Conservation (phyloP, 345 rosid genomes). For the Salix dunnii region DNA sequence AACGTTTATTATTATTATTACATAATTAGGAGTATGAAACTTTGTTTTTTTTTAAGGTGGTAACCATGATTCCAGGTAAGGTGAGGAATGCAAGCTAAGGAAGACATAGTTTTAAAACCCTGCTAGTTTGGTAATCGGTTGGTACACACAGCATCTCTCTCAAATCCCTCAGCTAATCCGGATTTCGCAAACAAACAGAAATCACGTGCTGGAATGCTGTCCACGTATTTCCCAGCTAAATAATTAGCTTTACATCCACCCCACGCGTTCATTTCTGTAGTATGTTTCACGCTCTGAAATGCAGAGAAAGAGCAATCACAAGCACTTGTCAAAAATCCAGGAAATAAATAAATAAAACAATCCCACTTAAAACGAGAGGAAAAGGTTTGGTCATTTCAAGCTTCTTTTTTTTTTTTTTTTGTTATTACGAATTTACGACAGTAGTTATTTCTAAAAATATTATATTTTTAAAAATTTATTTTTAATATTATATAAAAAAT, state of each 20-base stretch:
- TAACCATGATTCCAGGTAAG: neutral
- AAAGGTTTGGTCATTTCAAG: too few species aligned
- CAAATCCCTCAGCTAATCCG: neutral
- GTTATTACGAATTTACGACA: too few species aligned
- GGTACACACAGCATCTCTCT: neutral
- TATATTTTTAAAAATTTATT: too few species aligned
- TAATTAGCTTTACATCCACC: neutral
- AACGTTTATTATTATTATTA: too few species aligned
- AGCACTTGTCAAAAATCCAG: too few species aligned
- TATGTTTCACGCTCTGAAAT: neutral
- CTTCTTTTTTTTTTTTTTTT: too few species aligned
- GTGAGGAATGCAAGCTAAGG: neutral
- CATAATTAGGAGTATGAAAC: neutral
- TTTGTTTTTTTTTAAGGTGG: too few species aligned
- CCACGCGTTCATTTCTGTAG: neutral
- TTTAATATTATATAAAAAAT: too few species aligned
- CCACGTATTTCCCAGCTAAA: constrained; percentile 12
- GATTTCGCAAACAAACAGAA: constrained; percentile 1
- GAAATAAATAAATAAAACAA: too few species aligned
- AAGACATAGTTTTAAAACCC: neutral
- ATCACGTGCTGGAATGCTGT: constrained; percentile 23
- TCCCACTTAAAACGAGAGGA: too few species aligned
- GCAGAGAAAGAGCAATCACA: too few species aligned
- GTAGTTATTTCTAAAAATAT: too few species aligned
- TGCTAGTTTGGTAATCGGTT: neutral